These are phyloP conservation scores for Phytophthora citricola DNA, from an alignment of 352 stramenopile genomes.

Conservation along the genomic window DNA sequence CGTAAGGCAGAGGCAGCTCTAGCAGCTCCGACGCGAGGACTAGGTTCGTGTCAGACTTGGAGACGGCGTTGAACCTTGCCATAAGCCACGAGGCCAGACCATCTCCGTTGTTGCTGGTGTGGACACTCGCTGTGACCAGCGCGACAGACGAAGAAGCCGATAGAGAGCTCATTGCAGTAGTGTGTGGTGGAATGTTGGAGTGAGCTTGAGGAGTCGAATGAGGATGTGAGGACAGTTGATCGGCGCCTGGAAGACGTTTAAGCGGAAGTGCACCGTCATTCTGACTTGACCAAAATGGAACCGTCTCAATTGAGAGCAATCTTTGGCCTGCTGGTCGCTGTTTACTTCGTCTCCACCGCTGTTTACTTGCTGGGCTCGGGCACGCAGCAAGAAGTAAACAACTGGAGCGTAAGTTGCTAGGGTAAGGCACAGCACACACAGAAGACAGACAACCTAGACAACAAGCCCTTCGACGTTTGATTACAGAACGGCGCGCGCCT, in stretches of 20 bases:
- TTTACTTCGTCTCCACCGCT: no score
- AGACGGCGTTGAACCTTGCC: slow-evolving; percentile 17
- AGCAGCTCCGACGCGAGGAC: slow-evolving; percentile 25
- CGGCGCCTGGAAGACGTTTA: neutral
- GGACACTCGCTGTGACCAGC: slow-evolving; percentile 21
- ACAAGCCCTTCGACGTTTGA: slow-evolving; percentile 10
- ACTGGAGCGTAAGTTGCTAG: neutral
- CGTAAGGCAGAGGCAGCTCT: slow-evolving; percentile 22
- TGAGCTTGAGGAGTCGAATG: neutral
- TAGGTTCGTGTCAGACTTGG: slow-evolving; percentile 9
- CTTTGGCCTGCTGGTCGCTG: no score
- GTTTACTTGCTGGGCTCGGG: no score
- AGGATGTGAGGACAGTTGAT: slow-evolving; percentile 3
- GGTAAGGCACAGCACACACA: neutral
- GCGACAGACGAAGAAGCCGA: slow-evolving; percentile 2
- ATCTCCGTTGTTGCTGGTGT: slow-evolving; percentile 27
- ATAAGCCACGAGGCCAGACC: slow-evolving; percentile 27
- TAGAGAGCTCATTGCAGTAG: slow-evolving; percentile 4
- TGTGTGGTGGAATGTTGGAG: neutral
- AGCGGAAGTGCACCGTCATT: slow-evolving; percentile 1
- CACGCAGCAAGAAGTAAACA: no score
- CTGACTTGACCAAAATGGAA: neutral
- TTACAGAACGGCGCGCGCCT: slow-evolving; percentile 4
- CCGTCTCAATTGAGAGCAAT: slow-evolving; percentile 15
- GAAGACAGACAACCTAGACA: neutral